Conservation (phyloP, 495 filamentous ascomycete genomes). For the Podospora tetraspora region DNA sequence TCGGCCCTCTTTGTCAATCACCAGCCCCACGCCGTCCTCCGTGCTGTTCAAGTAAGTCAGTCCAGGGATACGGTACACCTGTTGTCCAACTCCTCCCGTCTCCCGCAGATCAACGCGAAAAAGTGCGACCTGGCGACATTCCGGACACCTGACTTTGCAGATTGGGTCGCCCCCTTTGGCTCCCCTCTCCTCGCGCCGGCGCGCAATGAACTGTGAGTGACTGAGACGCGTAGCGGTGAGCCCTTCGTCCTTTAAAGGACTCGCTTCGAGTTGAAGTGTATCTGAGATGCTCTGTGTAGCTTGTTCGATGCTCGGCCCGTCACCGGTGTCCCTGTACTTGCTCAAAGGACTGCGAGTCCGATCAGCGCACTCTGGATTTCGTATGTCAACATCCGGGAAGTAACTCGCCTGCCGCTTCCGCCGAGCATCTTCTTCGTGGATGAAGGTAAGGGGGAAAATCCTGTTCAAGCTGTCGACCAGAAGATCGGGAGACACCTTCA, state of each 20-base stretch:
- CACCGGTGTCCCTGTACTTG: too few relatives aligned
- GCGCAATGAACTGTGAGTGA: neutral
- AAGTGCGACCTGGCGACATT: neutral
- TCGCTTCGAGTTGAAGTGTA: too few relatives aligned
- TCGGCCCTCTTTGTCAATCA: neutral
- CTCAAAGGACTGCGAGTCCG: too few relatives aligned
- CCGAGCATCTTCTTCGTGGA: too few relatives aligned
- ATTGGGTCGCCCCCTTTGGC: neutral
- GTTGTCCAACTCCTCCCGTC: neutral
- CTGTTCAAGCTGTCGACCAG: neutral
- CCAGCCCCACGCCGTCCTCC: neutral
- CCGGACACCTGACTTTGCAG: neutral
- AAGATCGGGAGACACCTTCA: neutral
- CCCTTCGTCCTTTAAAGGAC: too few relatives aligned
- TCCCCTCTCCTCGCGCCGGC: neutral
- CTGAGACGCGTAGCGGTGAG: neutral
- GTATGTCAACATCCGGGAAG: too few relatives aligned
- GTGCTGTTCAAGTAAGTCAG: fast-evolving
- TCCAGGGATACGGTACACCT: neutral
- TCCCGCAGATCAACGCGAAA: neutral
- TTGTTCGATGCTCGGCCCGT: too few relatives aligned
- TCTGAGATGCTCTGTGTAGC: too few relatives aligned
- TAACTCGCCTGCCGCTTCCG: too few relatives aligned
- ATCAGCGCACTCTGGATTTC: too few relatives aligned
- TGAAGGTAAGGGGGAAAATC: neutral